Percentiles rank a stretch among this genome's conserved stretches.
These are phyloP conservation scores for Pyrus betulifolia DNA, from an alignment of 306 rosid species.

Conservation along the genomic window DNA sequence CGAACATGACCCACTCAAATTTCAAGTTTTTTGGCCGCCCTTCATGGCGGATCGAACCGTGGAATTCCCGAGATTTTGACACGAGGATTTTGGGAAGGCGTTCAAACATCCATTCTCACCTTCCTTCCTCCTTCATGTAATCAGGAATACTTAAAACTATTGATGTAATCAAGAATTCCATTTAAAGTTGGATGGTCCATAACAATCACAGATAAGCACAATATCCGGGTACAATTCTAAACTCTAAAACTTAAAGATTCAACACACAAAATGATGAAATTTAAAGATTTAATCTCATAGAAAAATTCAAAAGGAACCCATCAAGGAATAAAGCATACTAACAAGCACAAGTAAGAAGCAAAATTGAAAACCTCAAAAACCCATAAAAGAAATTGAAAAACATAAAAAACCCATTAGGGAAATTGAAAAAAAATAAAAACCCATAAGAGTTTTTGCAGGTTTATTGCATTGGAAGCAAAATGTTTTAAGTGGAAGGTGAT, in stretches of 20 bases:
- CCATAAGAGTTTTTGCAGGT: background rate
- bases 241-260: background rate
- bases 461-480: background rate
- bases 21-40: too few relatives aligned
- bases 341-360: background rate
- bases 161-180: constrained; percentile 19
- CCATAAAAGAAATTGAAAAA: background rate
- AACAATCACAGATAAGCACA: background rate
- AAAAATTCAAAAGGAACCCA: background rate
- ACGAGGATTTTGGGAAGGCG: too few relatives aligned
- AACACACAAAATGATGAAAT: background rate
- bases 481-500: background rate
- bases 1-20: too few relatives aligned
- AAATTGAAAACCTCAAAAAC: background rate
- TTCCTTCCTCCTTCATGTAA: too few relatives aligned
- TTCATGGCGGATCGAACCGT: too few relatives aligned
- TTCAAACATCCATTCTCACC: too few relatives aligned
- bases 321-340: background rate
- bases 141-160: background rate
- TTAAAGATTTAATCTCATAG: background rate
- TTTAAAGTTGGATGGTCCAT: constrained; percentile 24
- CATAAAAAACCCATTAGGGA: background rate
- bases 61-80: too few relatives aligned
- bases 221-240: background rate
- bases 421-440: background rate